Conservation (phyloP, 805 yeast species). For the Candida fluviatilis region DNA sequence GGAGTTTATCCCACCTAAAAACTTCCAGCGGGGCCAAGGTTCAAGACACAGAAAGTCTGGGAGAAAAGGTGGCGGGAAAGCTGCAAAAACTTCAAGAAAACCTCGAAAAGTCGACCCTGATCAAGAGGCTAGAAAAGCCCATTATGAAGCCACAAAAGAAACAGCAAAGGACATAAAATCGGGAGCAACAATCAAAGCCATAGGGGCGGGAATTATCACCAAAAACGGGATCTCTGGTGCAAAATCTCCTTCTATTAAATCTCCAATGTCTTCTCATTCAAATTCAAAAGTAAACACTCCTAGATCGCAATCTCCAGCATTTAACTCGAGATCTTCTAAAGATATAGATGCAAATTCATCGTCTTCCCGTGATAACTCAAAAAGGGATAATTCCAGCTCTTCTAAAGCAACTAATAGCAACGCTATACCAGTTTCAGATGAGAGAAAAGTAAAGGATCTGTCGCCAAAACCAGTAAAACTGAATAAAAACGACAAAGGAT, state of each 20-base stretch:
- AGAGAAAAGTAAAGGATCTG: not conserved
- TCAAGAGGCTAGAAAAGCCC: slow-evolving; percentile 34
- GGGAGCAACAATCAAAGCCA: slow-evolving; percentile 36
- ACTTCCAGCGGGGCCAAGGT: slow-evolving; percentile 11
- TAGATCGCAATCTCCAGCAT: not conserved
- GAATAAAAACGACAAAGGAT: not conserved
- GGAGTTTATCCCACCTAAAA: slow-evolving; percentile 27
- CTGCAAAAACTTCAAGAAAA: slow-evolving; percentile 7
- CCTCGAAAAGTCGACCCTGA: slow-evolving; percentile 23
- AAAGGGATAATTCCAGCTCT: no score
- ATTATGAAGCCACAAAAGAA: slow-evolving; percentile 30
- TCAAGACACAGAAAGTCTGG: slow-evolving; percentile 34
- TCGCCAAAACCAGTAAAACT: not conserved
- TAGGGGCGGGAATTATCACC: slow-evolving; percentile 22
- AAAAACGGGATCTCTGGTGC: slow-evolving; percentile 2
- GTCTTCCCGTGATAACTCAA: no score
- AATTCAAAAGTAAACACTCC: slow-evolving; percentile 3
- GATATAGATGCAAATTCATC: not conserved
- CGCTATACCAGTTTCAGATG: not conserved
- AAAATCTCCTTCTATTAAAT: slow-evolving; percentile 2
- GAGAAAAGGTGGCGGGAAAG: slow-evolving; percentile 17
- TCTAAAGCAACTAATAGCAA: not conserved
- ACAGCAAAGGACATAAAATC: slow-evolving; percentile 29
- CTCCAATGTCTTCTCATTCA: not conserved
- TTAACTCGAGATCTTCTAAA: not conserved